phyloP scores from a whole-genome alignment of 2,329 filamentous ascomycete genomes.

The Juglanconis oblonga region DNA sequence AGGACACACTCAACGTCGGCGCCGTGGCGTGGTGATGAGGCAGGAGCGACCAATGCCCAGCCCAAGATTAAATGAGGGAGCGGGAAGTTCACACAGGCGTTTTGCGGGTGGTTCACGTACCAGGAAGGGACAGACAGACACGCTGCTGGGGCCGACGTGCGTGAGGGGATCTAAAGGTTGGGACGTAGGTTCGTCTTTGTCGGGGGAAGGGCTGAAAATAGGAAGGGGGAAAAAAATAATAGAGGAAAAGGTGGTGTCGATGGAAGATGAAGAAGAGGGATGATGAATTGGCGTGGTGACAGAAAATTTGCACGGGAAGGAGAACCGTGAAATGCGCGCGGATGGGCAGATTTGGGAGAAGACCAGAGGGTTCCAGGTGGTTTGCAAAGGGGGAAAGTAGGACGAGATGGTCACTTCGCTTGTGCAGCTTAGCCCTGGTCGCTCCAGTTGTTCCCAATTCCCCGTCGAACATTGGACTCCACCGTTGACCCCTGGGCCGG shows the following conservation, averaged over 20 bases:
- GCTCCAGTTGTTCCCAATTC: conserved; percentile 6
- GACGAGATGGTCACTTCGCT: conserved; percentile 15
- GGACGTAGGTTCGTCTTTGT: background rate
- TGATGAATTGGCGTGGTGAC: background rate
- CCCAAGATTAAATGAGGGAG: background rate
- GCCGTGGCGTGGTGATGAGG: background rate
- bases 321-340: conserved; percentile 2
- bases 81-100: background rate
- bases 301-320: conserved; percentile 15
- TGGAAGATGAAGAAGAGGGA: conserved; percentile 15
- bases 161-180: background rate
- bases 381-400: conserved; percentile 13
- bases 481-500: background rate
- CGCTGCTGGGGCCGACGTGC: conserved; percentile 17
- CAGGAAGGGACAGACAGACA: conserved; percentile 16
- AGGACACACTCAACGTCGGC: background rate
- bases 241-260: conserved; percentile 9
- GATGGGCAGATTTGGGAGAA: conserved; percentile 14
- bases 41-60: background rate
- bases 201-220: background rate
- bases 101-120: conserved; percentile 1
- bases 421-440: conserved; percentile 5
- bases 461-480: conserved; percentile 3
- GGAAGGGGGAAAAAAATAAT: conserved; percentile 7
- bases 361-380: conserved; percentile 6